Conservation (phyloP, 2,329 filamentous ascomycete species). For the Ceratocystis cacaofunesta region DNA sequence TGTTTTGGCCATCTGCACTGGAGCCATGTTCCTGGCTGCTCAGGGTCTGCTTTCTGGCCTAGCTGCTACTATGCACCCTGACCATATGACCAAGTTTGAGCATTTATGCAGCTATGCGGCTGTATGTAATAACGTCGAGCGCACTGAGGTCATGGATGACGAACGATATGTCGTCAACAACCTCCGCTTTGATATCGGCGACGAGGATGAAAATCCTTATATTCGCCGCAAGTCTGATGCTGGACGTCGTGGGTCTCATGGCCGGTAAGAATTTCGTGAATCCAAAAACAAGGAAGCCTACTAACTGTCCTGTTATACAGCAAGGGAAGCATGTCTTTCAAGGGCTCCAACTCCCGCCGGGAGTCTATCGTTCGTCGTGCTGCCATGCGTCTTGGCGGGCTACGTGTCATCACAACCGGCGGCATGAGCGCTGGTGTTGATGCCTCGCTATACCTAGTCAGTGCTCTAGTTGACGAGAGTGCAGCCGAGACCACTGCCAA, state of each 20-base stretch:
- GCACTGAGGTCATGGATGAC: slow-evolving; percentile 70
- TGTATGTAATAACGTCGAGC: slow-evolving; percentile 54
- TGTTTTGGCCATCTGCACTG: slow-evolving; percentile 65
- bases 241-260: slow-evolving; percentile 45
- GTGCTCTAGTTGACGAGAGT: slow-evolving; percentile 64
- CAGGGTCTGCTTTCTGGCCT: slow-evolving; percentile 65
- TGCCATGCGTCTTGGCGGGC: slow-evolving; percentile 54
- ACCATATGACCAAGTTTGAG: slow-evolving; percentile 67
- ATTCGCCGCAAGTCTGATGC: slow-evolving; percentile 57
- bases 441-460: slow-evolving; percentile 71
- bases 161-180: slow-evolving; percentile 81
- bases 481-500: slow-evolving; percentile 61
- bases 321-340: slow-evolving; percentile 74
- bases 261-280: slow-evolving; percentile 33
- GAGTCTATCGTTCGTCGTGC: slow-evolving; percentile 70
- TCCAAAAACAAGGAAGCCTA: slow-evolving; percentile 11
- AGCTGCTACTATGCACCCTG: slow-evolving; percentile 68
- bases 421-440: slow-evolving; percentile 70
- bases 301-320: slow-evolving; percentile 26
- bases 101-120: slow-evolving; percentile 63
- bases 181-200: slow-evolving; percentile 68
- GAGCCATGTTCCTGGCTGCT: slow-evolving; percentile 60
- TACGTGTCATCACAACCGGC: slow-evolving; percentile 64
- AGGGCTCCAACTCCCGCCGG: slow-evolving; percentile 56
- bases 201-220: slow-evolving; percentile 72